These are phyloP conservation scores for Prototheca wickerhamii DNA, from an alignment of 163 green algal genomes.

Conservation along the genomic window DNA sequence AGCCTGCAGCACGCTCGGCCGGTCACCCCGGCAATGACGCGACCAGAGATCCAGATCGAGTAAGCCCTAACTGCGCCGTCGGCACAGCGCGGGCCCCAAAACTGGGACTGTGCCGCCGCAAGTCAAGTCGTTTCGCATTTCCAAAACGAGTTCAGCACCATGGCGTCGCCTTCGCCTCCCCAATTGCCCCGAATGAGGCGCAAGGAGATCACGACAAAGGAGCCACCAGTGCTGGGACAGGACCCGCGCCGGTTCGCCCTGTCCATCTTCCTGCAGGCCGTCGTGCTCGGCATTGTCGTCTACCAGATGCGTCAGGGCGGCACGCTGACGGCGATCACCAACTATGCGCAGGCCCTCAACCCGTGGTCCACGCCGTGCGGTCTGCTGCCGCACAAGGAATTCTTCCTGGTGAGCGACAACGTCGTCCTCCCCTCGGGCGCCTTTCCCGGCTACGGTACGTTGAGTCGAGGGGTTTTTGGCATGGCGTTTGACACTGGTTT, in stretches of 20 bases:
- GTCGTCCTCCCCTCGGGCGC: slow-evolving; percentile 37
- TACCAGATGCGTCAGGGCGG: slow-evolving; percentile 6
- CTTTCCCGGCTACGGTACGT: slow-evolving; percentile 33
- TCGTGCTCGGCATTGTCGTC: slow-evolving; percentile 4
- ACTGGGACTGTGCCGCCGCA: no score
- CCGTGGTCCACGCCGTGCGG: slow-evolving; percentile 29
- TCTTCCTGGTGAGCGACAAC: slow-evolving; percentile 31
- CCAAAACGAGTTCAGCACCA: no score
- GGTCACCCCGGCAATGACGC: no score
- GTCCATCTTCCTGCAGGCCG: slow-evolving; percentile 7
- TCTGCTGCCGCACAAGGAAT: slow-evolving; percentile 31
- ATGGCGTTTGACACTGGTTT: neutral
- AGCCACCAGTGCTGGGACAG: neutral
- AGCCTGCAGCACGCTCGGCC: no score
- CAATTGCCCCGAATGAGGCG: neutral
- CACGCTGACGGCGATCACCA: neutral
- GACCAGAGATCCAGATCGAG: no score
- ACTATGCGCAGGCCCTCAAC: slow-evolving; percentile 6
- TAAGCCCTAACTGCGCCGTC: no score
- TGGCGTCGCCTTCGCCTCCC: neutral
- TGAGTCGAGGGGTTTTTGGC: no score
- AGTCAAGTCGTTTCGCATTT: no score
- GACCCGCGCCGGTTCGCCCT: neutral
- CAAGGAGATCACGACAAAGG: neutral
- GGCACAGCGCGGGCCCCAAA: no score